These are phyloP conservation scores for Polyplosphaeria fusca DNA, from an alignment of 495 filamentous ascomycete genomes.

Conservation along the genomic window DNA sequence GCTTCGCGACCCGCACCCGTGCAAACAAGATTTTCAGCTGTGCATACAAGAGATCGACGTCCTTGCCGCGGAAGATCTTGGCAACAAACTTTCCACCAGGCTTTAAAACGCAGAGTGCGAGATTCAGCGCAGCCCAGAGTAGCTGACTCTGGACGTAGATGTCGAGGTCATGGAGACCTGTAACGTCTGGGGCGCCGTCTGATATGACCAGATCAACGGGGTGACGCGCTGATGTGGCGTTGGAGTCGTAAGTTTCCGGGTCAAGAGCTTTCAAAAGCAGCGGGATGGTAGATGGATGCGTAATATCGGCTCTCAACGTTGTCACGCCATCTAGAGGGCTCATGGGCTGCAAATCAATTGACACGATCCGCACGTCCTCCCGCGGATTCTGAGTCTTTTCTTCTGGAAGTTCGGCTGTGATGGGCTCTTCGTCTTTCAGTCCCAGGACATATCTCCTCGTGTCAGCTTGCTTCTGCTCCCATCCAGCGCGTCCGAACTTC, in stretches of 20 bases:
- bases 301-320: constrained; percentile 90
- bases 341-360: constrained; percentile 95
- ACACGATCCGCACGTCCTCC: constrained; percentile 80
- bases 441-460: constrained; percentile 32
- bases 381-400: constrained; percentile 45
- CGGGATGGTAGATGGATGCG: constrained; percentile 90
- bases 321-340: constrained; percentile 86
- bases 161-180: constrained; percentile 92
- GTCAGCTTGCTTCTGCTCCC: constrained; percentile 70
- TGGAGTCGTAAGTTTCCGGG: constrained; percentile 61
- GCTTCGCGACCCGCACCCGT: constrained; percentile 85
- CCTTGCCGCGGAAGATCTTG: constrained; percentile 92
- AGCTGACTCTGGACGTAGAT: constrained; percentile 97
- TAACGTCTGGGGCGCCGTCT: constrained; percentile 95
- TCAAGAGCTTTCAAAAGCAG: constrained; percentile 81
- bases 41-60: constrained; percentile 87
- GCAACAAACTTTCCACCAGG: constrained; percentile 95
- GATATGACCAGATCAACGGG: constrained; percentile 89
- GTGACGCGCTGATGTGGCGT: constrained; percentile 52
- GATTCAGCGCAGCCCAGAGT: constrained; percentile 86
- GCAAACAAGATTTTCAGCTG: constrained; percentile 89
- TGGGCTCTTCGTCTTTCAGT: constrained; percentile 17
- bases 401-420: not conserved
- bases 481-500: constrained; percentile 76
- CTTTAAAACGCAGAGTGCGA: constrained; percentile 84